A percentile compares a stretch with the other conserved stretches of the same genome.
Evolutionary conservation across 176 grass and related monocot species (phyloP).

Genomic region (Aegilops speltoides): DNA sequence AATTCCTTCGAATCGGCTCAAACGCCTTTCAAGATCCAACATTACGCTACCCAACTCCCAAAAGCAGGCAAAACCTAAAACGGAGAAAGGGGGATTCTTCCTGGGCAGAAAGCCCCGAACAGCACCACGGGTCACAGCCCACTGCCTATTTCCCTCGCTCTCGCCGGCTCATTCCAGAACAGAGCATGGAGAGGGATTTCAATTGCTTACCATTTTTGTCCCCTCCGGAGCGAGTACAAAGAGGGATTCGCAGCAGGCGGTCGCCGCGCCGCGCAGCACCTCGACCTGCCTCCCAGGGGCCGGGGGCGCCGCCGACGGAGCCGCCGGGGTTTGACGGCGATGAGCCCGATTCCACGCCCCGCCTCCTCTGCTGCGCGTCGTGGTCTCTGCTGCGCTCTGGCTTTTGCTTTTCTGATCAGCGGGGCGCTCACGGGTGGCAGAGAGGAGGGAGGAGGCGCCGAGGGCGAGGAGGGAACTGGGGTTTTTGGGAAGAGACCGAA

Average conservation of each 20-base stretch:
- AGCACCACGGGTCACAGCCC: background rate
- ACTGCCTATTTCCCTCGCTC: background rate
- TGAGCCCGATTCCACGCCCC: background rate
- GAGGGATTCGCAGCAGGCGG: background rate
- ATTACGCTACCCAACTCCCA: background rate
- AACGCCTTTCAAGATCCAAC: background rate
- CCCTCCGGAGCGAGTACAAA: background rate
- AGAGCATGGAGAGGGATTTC: background rate
- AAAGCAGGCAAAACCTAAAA: background rate
- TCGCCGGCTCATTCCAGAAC: background rate
- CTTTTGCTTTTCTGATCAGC: background rate
- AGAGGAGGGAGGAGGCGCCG: background rate
- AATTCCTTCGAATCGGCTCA: background rate
- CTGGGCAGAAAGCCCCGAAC: background rate
- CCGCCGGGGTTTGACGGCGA: background rate
- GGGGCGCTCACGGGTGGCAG: background rate
- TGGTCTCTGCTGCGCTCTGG: background rate
- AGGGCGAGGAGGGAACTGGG: background rate
- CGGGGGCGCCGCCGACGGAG: background rate
- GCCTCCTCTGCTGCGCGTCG: background rate
- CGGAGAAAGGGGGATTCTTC: background rate
- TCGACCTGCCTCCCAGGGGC: background rate
- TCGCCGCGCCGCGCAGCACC: background rate
- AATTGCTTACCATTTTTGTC: background rate
- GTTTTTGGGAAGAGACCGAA: background rate